phyloP scores from a whole-genome alignment of 371 early-diverging fungal species.

The Apophysomyces sp. region DNA sequence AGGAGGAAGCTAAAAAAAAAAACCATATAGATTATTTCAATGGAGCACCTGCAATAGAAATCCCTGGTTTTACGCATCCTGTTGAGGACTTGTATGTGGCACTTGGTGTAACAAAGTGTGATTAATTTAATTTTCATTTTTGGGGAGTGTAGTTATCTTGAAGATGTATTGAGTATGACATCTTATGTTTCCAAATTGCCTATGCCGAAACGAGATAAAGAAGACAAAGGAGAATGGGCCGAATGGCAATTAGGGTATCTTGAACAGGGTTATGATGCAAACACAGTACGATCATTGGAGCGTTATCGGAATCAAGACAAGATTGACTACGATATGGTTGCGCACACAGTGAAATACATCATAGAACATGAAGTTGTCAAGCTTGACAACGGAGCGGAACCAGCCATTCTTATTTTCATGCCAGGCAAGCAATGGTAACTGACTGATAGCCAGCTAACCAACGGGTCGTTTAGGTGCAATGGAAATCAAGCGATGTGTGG shows the following conservation, averaged over 20 bases:
- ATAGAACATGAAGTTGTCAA: conserved; percentile 42
- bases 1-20: neutral
- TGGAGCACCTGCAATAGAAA: conserved; percentile 65
- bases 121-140: neutral
- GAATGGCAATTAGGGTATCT: conserved; percentile 45
- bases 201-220: conserved; percentile 29
- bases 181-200: conserved; percentile 44
- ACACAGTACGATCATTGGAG: conserved; percentile 43
- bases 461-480: conserved; percentile 48
- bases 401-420: conserved; percentile 74
- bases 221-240: conserved; percentile 33
- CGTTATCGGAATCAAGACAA: conserved; percentile 50
- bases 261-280: conserved; percentile 46
- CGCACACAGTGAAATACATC: conserved; percentile 60
- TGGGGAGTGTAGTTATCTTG: conserved; percentile 37
- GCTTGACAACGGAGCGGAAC: conserved; percentile 32
- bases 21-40: conserved; percentile 43
- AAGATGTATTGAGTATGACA: conserved; percentile 54
- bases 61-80: conserved; percentile 83
- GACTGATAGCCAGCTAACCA: neutral
- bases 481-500: conserved; percentile 74
- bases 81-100: conserved; percentile 59
- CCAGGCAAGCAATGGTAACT: conserved; percentile 45
- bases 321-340: conserved; percentile 70
- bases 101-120: neutral